Conservation (phyloP, 2,329 filamentous ascomycete genomes). For the Neoascochyta sp. region DNA sequence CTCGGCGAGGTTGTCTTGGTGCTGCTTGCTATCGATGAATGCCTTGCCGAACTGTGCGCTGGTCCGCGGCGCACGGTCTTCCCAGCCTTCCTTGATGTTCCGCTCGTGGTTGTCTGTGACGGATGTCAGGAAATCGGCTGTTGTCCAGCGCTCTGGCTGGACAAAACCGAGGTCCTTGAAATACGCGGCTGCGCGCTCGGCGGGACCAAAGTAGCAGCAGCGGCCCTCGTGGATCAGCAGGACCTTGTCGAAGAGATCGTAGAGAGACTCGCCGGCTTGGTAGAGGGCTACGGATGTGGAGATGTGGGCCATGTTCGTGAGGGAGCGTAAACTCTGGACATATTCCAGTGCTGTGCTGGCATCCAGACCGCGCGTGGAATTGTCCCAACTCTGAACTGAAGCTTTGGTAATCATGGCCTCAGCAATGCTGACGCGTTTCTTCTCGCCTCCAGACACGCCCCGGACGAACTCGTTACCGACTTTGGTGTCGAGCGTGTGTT, state of each 20-base stretch:
- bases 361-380: constrained; percentile 70
- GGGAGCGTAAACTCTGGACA: constrained; percentile 61
- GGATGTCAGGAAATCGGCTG: constrained; percentile 68
- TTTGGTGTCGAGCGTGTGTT: constrained; percentile 68
- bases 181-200: constrained; percentile 59
- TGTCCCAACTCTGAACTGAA: constrained; percentile 47
- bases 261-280: constrained; percentile 54
- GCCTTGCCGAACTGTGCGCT: constrained; percentile 53
- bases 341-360: constrained; percentile 71
- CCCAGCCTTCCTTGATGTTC: constrained; percentile 54
- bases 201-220: constrained; percentile 59
- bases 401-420: constrained; percentile 47
- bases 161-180: constrained; percentile 66
- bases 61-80: constrained; percentile 54
- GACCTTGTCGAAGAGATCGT: constrained; percentile 40
- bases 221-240: constrained; percentile 41
- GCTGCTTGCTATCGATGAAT: constrained; percentile 37
- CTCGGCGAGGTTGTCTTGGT: constrained; percentile 38
- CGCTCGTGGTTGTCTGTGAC: constrained; percentile 63
- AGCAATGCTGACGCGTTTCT: constrained; percentile 49
- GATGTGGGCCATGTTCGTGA: constrained; percentile 61
- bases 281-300: constrained; percentile 68
- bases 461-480: constrained; percentile 72
- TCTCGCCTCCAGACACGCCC: constrained; percentile 53
- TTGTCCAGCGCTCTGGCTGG: constrained; percentile 63